Percentiles rank a stretch among this genome's conserved stretches.
These are phyloP conservation scores for Talaromyces piceae DNA, from an alignment of 2,329 filamentous ascomycete species.

Conservation along the genomic window DNA sequence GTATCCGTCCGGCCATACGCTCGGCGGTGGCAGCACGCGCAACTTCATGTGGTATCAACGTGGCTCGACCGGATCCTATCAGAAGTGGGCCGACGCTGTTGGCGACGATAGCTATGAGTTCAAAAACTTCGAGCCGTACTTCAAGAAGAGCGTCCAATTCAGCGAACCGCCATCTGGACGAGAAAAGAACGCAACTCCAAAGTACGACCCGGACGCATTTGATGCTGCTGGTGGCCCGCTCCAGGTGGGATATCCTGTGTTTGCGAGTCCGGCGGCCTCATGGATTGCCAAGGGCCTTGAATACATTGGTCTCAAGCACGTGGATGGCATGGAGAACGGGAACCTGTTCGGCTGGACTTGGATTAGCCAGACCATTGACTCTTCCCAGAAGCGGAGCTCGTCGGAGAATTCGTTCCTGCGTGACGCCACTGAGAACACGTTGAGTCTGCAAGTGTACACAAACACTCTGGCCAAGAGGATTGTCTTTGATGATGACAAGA, in stretches of 20 bases:
- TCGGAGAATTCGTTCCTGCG: slow-evolving; percentile 21
- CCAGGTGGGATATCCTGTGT: slow-evolving; percentile 24
- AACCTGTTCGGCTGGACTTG: slow-evolving; percentile 17
- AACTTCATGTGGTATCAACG: slow-evolving; percentile 22
- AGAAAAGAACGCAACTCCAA: slow-evolving; percentile 18
- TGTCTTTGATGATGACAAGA: slow-evolving; percentile 25
- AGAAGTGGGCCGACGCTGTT: slow-evolving; percentile 29
- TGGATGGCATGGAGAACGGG: slow-evolving; percentile 22
- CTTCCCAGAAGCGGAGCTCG: slow-evolving; percentile 15
- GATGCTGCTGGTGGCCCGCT: slow-evolving; percentile 20
- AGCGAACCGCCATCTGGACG: no score
- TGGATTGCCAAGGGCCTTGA: slow-evolving; percentile 19
- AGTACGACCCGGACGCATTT: slow-evolving; percentile 17
- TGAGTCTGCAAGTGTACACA: slow-evolving; percentile 25
- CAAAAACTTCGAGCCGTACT: slow-evolving; percentile 23
- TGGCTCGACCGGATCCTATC: slow-evolving; percentile 22
- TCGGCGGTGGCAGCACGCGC: slow-evolving; percentile 11
- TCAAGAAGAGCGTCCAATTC: slow-evolving; percentile 20
- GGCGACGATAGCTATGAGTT: slow-evolving; percentile 27
- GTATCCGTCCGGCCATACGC: slow-evolving; percentile 21
- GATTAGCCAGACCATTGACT: slow-evolving; percentile 24
- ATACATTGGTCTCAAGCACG: slow-evolving; percentile 20
- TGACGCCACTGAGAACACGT: slow-evolving; percentile 16
- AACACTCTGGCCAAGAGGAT: slow-evolving; percentile 27
- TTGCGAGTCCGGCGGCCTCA: slow-evolving; percentile 18